Evolutionary conservation across 176 grass and related monocot species (phyloP).

Genomic region (Stipa capillata): DNA sequence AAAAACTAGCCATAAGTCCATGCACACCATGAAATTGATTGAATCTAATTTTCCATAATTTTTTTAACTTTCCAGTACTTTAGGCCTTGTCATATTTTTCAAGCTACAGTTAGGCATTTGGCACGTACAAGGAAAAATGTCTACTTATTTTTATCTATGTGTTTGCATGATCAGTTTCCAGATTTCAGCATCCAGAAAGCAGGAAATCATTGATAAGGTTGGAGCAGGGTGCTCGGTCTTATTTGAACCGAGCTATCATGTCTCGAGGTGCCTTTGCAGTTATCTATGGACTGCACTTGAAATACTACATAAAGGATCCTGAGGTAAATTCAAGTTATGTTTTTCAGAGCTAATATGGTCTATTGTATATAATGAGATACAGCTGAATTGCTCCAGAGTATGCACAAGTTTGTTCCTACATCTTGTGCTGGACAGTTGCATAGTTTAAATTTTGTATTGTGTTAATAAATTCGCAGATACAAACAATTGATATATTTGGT

Average conservation of each 20-base stretch:
- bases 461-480: not conserved
- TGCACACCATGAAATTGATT: not conserved
- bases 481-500: not conserved
- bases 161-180: conserved; percentile 46
- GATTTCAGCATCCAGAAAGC: conserved; percentile 56
- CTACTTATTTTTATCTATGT: conserved; percentile 3
- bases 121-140: not conserved
- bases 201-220: conserved; percentile 74
- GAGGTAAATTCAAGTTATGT: conserved; percentile 41
- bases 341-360: conserved; percentile 2
- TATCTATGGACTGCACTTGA: conserved; percentile 72
- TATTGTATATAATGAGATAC: not conserved
- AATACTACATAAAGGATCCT: conserved; percentile 71
- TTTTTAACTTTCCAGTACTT: not conserved
- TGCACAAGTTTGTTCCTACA: not conserved
- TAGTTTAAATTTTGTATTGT: conserved; percentile 1
- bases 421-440: not conserved
- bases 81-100: not conserved
- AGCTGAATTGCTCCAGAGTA: not conserved
- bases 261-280: conserved; percentile 65
- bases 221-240: conserved; percentile 67
- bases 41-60: not conserved
- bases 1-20: conserved; percentile 4
- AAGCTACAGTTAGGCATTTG: conserved; percentile 1
- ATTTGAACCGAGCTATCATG: conserved; percentile 63